Evolutionary conservation across 257 asterid genomes (phyloP), one percentile per base, ranked within the genome.

Genomic region (Oldenlandia corymbosa): DNA sequence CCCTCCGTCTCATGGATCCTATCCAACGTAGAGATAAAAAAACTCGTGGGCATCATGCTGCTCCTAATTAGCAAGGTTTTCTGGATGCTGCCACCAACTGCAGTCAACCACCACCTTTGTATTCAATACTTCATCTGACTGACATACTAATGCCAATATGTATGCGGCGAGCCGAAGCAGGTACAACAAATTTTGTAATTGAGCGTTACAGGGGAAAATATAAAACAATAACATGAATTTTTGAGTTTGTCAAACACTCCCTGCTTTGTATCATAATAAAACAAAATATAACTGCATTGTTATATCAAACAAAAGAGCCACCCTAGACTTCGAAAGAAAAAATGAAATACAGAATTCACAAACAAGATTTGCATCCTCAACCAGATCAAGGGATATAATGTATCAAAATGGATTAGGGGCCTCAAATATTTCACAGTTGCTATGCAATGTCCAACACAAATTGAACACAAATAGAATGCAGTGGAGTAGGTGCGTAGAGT

Each of bases 61-160:
- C 77, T 80, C 93, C 36, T 85, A 80, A 65, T 77, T 68, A 65
- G 88, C 93, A 71, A 76, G 85, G 75, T 76, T 77, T 61, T 82
- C 88, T 3, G 93, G 83, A 70, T 78, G 88, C 78, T 78, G 87
- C 93, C 93, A 85, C 89, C 89, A 85, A 75, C 89, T 85, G 87
- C 73, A 77, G 70, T 71, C 48, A 52, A 43, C 56, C 54, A 64
- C 27, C 48, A 24, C 42, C 20, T 11, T 67, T 4, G 2, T 37
- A 13, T 30, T 56, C 27, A 51, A 41, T 37, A 36, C 57, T n/a
- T 27, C 37, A 27, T 46, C 26, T 10, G n/a, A 49, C 0, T 24
- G 21, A 21, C 10, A 32, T 48, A 5, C 3, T 6, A 39, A 50
- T 51, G 18, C 20, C 34, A 31, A 18, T 7, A 64, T 1, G 37